phyloP scores from a whole-genome alignment of 2,329 filamentous ascomycete genomes.

The Ophiosphaerella korrae region DNA sequence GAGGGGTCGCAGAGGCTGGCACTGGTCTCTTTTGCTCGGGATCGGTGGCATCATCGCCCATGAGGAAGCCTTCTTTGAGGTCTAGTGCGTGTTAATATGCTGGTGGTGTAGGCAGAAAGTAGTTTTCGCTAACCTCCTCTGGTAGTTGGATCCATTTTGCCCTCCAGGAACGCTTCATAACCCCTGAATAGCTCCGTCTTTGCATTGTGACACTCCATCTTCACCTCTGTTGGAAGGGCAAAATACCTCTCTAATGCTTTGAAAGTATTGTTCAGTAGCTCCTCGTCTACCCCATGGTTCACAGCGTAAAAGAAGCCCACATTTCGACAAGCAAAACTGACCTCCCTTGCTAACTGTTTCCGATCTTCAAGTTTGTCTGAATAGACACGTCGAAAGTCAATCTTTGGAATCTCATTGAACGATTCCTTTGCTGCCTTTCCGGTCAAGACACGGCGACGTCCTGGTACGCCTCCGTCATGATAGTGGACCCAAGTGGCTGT shows the following conservation, averaged over 20 bases:
- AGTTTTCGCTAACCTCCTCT: constrained; percentile 31
- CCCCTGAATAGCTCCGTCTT: constrained; percentile 44
- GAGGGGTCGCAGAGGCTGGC: constrained; percentile 18
- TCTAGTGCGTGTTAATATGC: constrained; percentile 18
- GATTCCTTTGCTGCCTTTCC: constrained; percentile 30
- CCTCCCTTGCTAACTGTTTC: constrained; percentile 34
- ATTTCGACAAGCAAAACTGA: constrained; percentile 40
- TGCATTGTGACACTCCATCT: constrained; percentile 46
- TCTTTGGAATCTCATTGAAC: constrained; percentile 34
- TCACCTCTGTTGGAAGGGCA: constrained; percentile 34
- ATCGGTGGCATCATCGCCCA: constrained; percentile 43
- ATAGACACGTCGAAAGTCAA: constrained; percentile 38
- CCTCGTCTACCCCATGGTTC: constrained; percentile 37
- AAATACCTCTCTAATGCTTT: constrained; percentile 39
- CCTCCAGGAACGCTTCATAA: constrained; percentile 45
- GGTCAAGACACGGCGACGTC: constrained; percentile 30
- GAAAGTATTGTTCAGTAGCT: constrained; percentile 35
- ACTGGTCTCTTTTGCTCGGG: constrained; percentile 33
- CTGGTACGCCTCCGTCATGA: constrained; percentile 38
- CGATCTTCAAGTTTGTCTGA: constrained; percentile 29
- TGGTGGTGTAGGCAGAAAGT: neutral
- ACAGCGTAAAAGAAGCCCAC: constrained; percentile 44
- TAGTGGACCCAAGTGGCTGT: constrained; percentile 32
- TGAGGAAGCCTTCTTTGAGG: constrained; percentile 44
- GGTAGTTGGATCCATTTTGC: constrained; percentile 42